Percentiles rank a stretch among this genome's conserved stretches.
Conservation (phyloP, 495 filamentous ascomycete species). For the Sordaria brevicollis region DNA sequence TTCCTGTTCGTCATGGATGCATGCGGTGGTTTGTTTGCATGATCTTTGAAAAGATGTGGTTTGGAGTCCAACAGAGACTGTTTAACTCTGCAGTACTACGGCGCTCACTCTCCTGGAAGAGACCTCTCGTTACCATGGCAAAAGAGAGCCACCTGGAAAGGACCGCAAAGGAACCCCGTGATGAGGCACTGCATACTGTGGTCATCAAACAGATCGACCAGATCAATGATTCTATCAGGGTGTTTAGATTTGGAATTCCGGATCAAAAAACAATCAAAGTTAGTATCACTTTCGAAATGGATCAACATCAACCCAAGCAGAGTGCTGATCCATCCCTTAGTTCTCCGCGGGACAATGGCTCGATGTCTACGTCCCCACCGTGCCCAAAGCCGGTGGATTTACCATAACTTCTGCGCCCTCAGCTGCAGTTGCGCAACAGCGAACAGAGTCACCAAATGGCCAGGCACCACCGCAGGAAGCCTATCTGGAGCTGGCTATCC, state of each 20-base stretch:
- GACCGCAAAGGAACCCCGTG: constrained; percentile 62
- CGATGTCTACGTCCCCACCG: constrained; percentile 62
- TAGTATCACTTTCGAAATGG: constrained; percentile 5
- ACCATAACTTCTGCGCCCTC: constrained; percentile 73
- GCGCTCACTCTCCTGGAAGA: neutral
- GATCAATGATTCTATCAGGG: constrained; percentile 24
- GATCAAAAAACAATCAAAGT: constrained; percentile 15
- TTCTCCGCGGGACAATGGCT: constrained; percentile 89
- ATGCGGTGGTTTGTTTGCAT: neutral
- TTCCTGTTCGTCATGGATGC: neutral
- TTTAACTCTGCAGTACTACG: neutral
- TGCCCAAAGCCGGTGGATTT: constrained; percentile 67
- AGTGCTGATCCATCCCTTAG: constrained; percentile 17
- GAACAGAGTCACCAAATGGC: constrained; percentile 51
- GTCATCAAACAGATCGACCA: constrained; percentile 22
- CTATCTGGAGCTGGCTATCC: constrained; percentile 21
- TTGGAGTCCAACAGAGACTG: neutral
- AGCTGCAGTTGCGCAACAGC: constrained; percentile 31
- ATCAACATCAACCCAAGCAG: neutral
- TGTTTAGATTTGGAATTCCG: constrained; percentile 28
- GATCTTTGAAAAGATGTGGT: neutral
- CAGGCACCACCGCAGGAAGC: neutral
- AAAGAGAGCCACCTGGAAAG: constrained; percentile 45
- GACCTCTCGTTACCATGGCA: constrained; percentile 1
- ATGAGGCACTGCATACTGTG: constrained; percentile 33